These are phyloP conservation scores for Mycena kentingensis DNA, from an alignment of 768 basidiomycete species.

Conservation along the genomic window DNA sequence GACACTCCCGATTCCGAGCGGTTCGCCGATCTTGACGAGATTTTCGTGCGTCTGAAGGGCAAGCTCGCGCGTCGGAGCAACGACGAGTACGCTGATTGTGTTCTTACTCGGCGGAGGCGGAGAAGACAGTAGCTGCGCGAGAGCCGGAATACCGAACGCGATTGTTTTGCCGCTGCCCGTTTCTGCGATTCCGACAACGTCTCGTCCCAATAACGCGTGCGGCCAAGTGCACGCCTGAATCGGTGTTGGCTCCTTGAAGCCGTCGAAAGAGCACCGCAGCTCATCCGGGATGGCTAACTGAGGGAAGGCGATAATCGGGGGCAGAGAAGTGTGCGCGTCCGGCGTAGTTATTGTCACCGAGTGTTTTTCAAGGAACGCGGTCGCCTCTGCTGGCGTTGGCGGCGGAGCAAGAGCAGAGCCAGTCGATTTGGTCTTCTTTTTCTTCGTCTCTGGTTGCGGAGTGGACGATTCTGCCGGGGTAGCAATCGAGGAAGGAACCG, in stretches of 20 bases:
- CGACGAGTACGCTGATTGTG: constrained; percentile 67
- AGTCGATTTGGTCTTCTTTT: constrained; percentile 37
- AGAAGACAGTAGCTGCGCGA: constrained; percentile 60
- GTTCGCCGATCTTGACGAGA: constrained; percentile 69
- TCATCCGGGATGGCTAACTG: constrained; percentile 65
- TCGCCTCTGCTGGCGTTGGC: constrained; percentile 44
- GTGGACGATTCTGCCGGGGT: constrained; percentile 18
- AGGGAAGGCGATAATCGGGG: constrained; percentile 74
- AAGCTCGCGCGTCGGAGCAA: constrained; percentile 95
- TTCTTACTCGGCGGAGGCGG: constrained; percentile 32
- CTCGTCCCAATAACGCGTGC: constrained; percentile 73
- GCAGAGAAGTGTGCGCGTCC: constrained; percentile 43
- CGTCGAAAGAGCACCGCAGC: constrained; percentile 62
- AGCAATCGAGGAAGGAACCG: constrained; percentile 14
- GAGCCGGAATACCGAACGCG: constrained; percentile 91
- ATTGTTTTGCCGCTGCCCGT: constrained; percentile 98
- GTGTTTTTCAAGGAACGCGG: constrained; percentile 71
- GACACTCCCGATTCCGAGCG: constrained; percentile 76
- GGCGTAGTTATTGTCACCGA: constrained; percentile 70
- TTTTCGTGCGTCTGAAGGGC: constrained; percentile 94
- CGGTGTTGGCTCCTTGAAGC: constrained; percentile 88
- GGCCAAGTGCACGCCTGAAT: constrained; percentile 98
- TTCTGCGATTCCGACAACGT: constrained; percentile 95
- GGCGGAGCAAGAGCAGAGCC: constrained; percentile 22
- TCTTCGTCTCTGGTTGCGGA: constrained; percentile 27